Conservation (phyloP, 2,329 filamentous ascomycete genomes). For the Aureobasidium sp. region DNA sequence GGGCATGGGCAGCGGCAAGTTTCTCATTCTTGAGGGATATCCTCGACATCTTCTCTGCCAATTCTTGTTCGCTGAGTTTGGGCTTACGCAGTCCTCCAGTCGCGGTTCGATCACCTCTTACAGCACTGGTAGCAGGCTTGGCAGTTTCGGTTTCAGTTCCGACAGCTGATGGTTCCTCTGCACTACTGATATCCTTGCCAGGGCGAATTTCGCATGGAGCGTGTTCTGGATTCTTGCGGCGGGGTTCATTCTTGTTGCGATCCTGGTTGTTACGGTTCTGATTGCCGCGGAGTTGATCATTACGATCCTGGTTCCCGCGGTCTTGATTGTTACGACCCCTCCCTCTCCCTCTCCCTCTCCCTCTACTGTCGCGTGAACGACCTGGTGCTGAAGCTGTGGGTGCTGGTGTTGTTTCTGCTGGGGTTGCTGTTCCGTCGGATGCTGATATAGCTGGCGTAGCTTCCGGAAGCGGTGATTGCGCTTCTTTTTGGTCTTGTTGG, state of each 20-base stretch:
- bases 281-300: not conserved
- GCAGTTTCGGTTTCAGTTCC: conserved; percentile 21
- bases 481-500: conserved; percentile 16
- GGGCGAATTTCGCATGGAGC: not conserved
- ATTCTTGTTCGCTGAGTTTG: conserved; percentile 59
- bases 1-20: conserved; percentile 53
- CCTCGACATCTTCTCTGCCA: conserved; percentile 53
- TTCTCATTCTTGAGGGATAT: conserved; percentile 57
- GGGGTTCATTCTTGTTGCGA: conserved; percentile 13
- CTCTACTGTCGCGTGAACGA: not conserved
- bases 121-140: conserved; percentile 21
- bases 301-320: not conserved
- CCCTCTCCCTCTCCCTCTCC: conserved; percentile 18
- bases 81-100: conserved; percentile 39
- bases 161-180: conserved; percentile 11
- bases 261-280: not conserved
- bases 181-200: not conserved
- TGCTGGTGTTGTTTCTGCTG: conserved; percentile 18
- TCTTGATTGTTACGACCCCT: conserved; percentile 15
- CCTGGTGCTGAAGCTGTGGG: conserved; percentile 6
- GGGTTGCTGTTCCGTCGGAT: not conserved
- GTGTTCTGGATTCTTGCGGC: conserved; percentile 6
- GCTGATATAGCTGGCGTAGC: not conserved
- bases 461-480: not conserved
- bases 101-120: conserved; percentile 30